Evolutionary conservation across 2,329 filamentous ascomycete genomes (phyloP), one percentile per base, ranked within the genome.

Genomic region (Chaetomiaceae sp.): DNA sequence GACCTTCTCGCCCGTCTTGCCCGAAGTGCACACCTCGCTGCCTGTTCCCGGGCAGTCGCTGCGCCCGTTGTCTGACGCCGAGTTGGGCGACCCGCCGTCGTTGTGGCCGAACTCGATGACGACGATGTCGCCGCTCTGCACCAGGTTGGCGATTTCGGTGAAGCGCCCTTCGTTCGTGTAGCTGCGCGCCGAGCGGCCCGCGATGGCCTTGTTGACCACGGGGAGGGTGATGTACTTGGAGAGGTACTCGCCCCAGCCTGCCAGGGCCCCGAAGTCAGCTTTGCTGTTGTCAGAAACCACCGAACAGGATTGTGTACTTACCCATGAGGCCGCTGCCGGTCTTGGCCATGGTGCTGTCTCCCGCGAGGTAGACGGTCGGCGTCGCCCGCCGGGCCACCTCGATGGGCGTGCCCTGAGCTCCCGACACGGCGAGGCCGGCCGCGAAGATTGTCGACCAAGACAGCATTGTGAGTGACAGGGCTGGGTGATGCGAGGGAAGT

Each of bases 71-170:
- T 87, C 83, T 12, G 65, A 58, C 8, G 60, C 71, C 7, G 66
- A 65, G 48, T 60, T 63, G 3, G 81, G 72, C 2, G 75, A 75
- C 6, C 83, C 82, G 39, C 83, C 84, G 63, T 88, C 85, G 66
- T 88, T 88, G 72, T 88, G 84, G 0, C 85, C 84, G 63, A 88
- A 87, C 62, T 86, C 83, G 55, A 88, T 85, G 52, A 87, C 72
- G 9, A 87, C 82, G 61, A 80, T 82, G 69, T 87, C 84, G 54
- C 79, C 81, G 3, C 72, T 52, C 60, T 75, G 57, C 14, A 85
- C 69, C 2, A 72, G 59, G 34, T 69, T 65, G 54, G 77, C 74
- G 52, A 87, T 76, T 4, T 74, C 73, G 27, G 72, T 66, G 71
- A 86, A 87, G 39, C 78, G 80, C 36, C 78, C 79, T 67, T 87